A percentile compares a stretch with the other conserved stretches of the same genome.
These are phyloP conservation scores for Thelephora terrestris DNA, from an alignment of 1,284 basidiomycete genomes.

Conservation along the genomic window DNA sequence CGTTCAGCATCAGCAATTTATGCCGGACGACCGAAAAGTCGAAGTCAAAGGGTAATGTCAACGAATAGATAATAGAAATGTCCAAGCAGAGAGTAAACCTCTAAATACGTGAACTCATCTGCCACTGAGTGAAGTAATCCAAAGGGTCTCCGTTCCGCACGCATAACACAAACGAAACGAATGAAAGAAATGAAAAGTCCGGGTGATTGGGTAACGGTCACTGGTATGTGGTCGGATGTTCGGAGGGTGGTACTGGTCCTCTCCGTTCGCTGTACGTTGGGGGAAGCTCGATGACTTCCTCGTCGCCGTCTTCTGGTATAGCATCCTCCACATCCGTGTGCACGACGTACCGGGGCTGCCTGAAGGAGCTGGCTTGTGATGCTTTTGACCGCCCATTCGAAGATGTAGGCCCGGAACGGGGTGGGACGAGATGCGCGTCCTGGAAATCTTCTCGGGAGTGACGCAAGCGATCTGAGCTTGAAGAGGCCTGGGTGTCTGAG, in stretches of 20 bases:
- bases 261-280: constrained; percentile 59
- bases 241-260: constrained; percentile 13
- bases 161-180: too few relatives aligned
- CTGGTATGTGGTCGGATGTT: background rate
- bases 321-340: constrained; percentile 64
- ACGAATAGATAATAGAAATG: too few relatives aligned
- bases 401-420: constrained; percentile 12
- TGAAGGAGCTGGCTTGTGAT: constrained; percentile 34
- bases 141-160: too few relatives aligned
- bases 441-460: background rate
- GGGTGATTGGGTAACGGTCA: background rate
- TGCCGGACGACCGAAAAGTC: too few relatives aligned
- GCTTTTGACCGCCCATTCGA: constrained; percentile 41
- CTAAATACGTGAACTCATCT: too few relatives aligned
- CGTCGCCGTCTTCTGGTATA: constrained; percentile 31
- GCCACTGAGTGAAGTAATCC: too few relatives aligned
- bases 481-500: background rate
- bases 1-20: too few relatives aligned
- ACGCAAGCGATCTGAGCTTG: background rate
- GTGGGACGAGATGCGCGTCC: background rate
- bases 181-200: too few relatives aligned
- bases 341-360: constrained; percentile 47
- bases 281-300: constrained; percentile 62
- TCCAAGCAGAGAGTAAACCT: too few relatives aligned
- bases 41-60: too few relatives aligned